These are phyloP conservation scores for Rhytidhysteron rufulum DNA, from an alignment of 2,329 filamentous ascomycete species.

Conservation along the genomic window DNA sequence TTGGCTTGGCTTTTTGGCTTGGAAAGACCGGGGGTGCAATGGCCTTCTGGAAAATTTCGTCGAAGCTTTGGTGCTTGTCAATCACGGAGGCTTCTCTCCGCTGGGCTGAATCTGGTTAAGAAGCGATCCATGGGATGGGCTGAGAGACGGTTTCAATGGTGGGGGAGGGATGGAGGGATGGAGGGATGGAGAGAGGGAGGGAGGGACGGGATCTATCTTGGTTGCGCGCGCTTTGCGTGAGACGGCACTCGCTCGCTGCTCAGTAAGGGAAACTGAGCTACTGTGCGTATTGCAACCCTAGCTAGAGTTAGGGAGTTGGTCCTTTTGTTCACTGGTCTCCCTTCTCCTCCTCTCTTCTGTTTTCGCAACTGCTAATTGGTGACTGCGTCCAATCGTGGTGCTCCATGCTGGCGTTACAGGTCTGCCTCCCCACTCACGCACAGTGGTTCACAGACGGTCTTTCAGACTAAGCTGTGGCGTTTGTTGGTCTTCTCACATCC, in stretches of 20 bases:
- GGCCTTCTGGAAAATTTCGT: slow-evolving; percentile 10
- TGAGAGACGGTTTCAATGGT: no score
- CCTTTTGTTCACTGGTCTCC: no score
- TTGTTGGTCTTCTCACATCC: no score
- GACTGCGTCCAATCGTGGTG: not conserved
- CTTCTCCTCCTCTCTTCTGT: no score
- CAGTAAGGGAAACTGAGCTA: no score
- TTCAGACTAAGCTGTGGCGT: not conserved
- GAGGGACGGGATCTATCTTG: not conserved
- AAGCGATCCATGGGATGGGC: no score
- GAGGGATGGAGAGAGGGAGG: no score
- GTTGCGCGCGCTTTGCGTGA: not conserved
- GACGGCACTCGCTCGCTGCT: no score
- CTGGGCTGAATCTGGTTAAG: slow-evolving; percentile 3
- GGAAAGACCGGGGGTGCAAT: slow-evolving; percentile 6
- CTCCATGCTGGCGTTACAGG: not conserved
- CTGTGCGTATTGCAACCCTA: no score
- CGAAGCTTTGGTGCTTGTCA: slow-evolving; percentile 4
- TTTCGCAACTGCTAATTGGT: not conserved
- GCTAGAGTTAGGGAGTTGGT: no score
- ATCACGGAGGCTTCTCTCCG: slow-evolving; percentile 5
- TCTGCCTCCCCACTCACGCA: not conserved
- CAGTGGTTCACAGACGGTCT: not conserved
- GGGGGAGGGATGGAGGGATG: no score
- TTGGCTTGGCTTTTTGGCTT: no score